Evolutionary conservation across 768 basidiomycete genomes (phyloP).

Genomic region (Chalciporus chontae): DNA sequence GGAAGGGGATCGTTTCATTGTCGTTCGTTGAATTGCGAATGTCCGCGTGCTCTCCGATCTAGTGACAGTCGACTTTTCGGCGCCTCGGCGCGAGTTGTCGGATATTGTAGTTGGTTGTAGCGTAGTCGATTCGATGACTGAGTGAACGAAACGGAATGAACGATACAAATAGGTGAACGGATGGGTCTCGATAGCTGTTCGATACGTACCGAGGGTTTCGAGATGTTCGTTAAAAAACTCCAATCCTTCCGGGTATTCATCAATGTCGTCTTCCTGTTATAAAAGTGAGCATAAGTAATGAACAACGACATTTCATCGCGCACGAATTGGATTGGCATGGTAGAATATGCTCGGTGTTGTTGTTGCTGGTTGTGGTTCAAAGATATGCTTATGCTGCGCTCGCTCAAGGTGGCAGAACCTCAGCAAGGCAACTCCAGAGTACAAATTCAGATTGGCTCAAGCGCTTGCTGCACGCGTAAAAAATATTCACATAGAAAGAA

Average conservation of each 20-base stretch:
- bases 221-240: conserved; percentile 10
- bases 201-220: conserved; percentile 16
- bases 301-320: conserved; percentile 2
- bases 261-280: conserved; percentile 18
- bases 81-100: conserved; percentile 9
- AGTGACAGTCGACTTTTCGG: conserved; percentile 4
- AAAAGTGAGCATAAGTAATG: neutral
- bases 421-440: neutral
- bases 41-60: conserved; percentile 23
- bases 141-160: neutral
- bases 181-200: neutral
- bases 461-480: conserved; percentile 26
- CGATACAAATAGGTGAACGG: neutral
- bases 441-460: neutral
- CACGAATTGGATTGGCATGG: conserved; percentile 21
- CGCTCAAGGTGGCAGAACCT: neutral
- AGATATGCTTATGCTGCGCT: neutral
- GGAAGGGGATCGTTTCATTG: conserved; percentile 14
- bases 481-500: conserved; percentile 19
- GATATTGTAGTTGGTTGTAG: neutral
- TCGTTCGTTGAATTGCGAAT: conserved; percentile 10
- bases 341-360: conserved; percentile 6
- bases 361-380: conserved; percentile 11
- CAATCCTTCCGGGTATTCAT: conserved; percentile 18
- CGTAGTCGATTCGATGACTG: conserved; percentile 5